phyloP scores from a whole-genome alignment of 441 rosid species.

The Omphalea diandra region DNA sequence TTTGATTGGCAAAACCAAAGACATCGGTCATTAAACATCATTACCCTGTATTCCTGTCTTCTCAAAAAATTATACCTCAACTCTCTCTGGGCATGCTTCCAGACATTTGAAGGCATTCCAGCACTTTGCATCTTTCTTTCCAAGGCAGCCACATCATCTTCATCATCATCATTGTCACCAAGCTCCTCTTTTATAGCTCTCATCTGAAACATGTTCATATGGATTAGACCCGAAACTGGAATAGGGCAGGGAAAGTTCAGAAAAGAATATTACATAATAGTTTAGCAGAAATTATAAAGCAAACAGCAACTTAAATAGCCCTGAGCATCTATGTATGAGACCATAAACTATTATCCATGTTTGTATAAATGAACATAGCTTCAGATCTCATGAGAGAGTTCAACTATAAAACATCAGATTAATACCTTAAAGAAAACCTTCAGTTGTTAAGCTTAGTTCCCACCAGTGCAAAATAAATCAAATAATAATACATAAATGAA shows the following conservation, averaged over 20 bases:
- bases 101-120: slow-evolving; percentile 88
- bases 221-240: slow-evolving; percentile 15
- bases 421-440: neutral
- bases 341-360: neutral
- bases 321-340: neutral
- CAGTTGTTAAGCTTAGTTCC: neutral
- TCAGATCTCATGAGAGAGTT: neutral
- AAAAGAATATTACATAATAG: slow-evolving; percentile 2
- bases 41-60: neutral
- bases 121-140: slow-evolving; percentile 97
- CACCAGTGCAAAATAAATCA: neutral
- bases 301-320: neutral
- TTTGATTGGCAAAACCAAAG: neutral
- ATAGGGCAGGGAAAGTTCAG: slow-evolving; percentile 13
- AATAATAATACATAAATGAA: neutral
- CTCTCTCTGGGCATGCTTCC: slow-evolving; percentile 99
- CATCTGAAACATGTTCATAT: slow-evolving; percentile 57
- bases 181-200: slow-evolving; percentile 99
- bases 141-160: slow-evolving; percentile 92
- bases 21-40: neutral
- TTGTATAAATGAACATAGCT: neutral
- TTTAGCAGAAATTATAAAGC: neutral
- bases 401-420: neutral
- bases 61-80: slow-evolving; percentile 55
- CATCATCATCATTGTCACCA: slow-evolving; percentile 98